Percentiles rank a stretch among this genome's conserved stretches.
phyloP scores from a whole-genome alignment of 2,329 filamentous ascomycete genomes.

The Venturia pyrina region DNA sequence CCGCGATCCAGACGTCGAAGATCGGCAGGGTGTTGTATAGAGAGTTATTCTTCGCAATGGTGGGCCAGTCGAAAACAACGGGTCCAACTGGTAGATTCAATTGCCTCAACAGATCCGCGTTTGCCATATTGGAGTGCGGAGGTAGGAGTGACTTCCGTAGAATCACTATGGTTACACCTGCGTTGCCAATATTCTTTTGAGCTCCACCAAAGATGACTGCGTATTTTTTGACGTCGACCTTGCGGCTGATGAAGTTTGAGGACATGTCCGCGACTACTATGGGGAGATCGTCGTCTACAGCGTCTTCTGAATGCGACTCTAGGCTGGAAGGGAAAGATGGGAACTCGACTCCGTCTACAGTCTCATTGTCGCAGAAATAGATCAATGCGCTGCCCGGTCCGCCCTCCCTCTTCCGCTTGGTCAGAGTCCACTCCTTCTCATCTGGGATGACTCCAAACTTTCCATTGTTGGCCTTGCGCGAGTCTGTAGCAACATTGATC shows the following conservation, averaged over 20 bases:
- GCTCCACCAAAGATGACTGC: conserved; percentile 81
- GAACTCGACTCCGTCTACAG: conserved; percentile 88
- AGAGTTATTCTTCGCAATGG: conserved; percentile 83
- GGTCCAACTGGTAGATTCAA: conserved; percentile 71
- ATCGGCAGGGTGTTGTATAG: conserved; percentile 95
- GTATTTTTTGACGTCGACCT: conserved; percentile 68
- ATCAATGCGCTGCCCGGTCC: conserved; percentile 53
- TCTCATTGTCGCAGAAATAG: conserved; percentile 93
- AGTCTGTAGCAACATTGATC: conserved; percentile 71
- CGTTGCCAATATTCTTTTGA: conserved; percentile 85
- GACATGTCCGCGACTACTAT: conserved; percentile 89
- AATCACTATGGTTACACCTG: conserved; percentile 79
- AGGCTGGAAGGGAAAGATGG: conserved; percentile 59
- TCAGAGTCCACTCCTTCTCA: conserved; percentile 65
- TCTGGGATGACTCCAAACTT: conserved; percentile 81
- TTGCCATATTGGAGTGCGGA: conserved; percentile 54
- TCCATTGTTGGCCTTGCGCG: conserved; percentile 52
- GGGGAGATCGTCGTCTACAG: conserved; percentile 51
- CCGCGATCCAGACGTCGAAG: conserved; percentile 85
- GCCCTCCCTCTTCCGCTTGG: conserved; percentile 47
- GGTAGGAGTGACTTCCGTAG: conserved; percentile 73
- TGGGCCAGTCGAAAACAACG: conserved; percentile 72
- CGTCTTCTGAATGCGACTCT: conserved; percentile 36
- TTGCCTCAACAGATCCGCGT: conserved; percentile 58
- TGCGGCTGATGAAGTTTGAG: conserved; percentile 81